phyloP scores from a whole-genome alignment of 768 basidiomycete species.

The Exidia glandulosa region DNA sequence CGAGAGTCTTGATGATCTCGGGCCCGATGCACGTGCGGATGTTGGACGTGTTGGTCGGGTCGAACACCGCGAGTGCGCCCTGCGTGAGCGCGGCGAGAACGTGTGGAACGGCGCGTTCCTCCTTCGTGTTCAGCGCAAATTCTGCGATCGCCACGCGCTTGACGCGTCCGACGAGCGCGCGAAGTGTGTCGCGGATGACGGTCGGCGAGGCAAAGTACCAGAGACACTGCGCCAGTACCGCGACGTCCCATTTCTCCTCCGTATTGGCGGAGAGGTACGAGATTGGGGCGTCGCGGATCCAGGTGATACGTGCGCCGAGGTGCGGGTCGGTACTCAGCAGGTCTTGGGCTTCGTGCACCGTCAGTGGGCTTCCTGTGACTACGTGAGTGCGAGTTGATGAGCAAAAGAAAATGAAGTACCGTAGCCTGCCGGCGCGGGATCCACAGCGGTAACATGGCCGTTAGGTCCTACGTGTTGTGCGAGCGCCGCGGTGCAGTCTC shows the following conservation, averaged over 20 bases:
- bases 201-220: constrained; percentile 31
- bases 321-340: constrained; percentile 16
- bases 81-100: constrained; percentile 27
- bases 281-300: constrained; percentile 19
- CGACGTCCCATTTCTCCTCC: constrained; percentile 19
- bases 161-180: constrained; percentile 15
- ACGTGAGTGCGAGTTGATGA: not conserved
- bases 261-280: constrained; percentile 13
- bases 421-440: constrained; percentile 27
- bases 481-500: constrained; percentile 27
- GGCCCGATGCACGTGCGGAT: constrained; percentile 28
- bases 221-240: constrained; percentile 24
- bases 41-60: constrained; percentile 19
- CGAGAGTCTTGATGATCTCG: constrained; percentile 17
- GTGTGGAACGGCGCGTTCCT: constrained; percentile 18
- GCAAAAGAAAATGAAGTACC: constrained; percentile 17
- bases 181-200: constrained; percentile 18
- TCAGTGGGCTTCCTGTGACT: constrained; percentile 22
- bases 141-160: constrained; percentile 24
- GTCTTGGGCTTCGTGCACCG: constrained; percentile 26
- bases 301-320: constrained; percentile 25
- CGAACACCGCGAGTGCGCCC: constrained; percentile 24
- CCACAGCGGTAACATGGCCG: constrained; percentile 28
- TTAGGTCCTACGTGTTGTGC: constrained; percentile 23
- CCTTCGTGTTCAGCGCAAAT: constrained; percentile 18